Evolutionary conservation across 2,329 filamentous ascomycete species (phyloP), one percentile per base, ranked within the genome.

Genomic region (Alternaria gansuensis): DNA sequence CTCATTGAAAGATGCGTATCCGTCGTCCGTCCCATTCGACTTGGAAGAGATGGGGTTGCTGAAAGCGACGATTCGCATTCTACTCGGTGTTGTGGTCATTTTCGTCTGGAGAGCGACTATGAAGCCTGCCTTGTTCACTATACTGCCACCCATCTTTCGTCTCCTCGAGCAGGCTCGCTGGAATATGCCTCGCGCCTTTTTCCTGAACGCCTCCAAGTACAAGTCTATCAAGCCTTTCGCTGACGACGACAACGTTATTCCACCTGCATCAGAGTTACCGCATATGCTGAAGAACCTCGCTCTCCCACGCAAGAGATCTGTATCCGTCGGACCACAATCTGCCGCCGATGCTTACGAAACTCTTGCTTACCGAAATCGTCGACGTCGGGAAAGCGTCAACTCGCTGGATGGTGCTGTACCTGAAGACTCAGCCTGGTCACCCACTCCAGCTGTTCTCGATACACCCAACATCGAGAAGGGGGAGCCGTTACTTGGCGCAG

Each of bases 321-420:
- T 98, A 33, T 97, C 93, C 5, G 86, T 98, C 52, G 95, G 95
- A 0, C 95, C 95, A 2, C 95, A 98, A 79, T 97, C 93, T 44
- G 93, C 93, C 60, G 95, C 95, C 2, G 95, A 99, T 79, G 95
- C 93, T 24, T 97, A 97, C 79, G 95, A 99, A 80, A 92, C 93
- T 21, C 83, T 99, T 48, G 95, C 94, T 5, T 97, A 97, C 74
- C 88, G 94, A 21, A 92, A 97, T 67, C 86, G 89, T 65, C 82
- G 83, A 57, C 80, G 88, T 54, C 82, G 86, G 51, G 85, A 89
- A 68, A 89, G 86, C 68, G 79, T 83, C 24, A 83, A 81, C n/a
- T 81, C 79, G 7, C 60, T 64, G 21, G 76, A 73, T 56, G 74
- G 67, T 29, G 68, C 54, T 7, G 66, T 70, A n/a, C 67, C 69